A percentile compares a stretch with the other conserved stretches of the same genome.
Conservation (phyloP, 202 grass and related monocot species). For the Setaria italica region DNA sequence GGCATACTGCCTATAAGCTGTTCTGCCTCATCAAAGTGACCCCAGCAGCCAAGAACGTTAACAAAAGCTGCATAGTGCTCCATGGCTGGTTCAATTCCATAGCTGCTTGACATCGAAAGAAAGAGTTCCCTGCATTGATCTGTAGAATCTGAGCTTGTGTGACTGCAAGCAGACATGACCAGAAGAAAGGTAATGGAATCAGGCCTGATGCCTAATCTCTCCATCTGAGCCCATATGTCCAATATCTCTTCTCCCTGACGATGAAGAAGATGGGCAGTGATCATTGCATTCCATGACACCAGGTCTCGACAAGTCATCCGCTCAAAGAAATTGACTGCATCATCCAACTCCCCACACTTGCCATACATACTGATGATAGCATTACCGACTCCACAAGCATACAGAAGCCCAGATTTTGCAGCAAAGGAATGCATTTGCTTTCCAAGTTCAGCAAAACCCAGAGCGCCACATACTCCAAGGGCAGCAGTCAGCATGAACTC, state of each 20-base stretch:
- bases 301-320: constrained; percentile 64
- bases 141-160: constrained; percentile 66
- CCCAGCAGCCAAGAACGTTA: constrained; percentile 73
- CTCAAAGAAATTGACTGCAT: constrained; percentile 62
- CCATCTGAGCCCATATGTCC: constrained; percentile 73
- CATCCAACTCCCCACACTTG: constrained; percentile 66
- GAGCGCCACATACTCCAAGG: constrained; percentile 69
- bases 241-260: constrained; percentile 67
- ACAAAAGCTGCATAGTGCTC: constrained; percentile 80
- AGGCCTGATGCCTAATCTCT: constrained; percentile 58
- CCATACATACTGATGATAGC: constrained; percentile 81
- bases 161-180: constrained; percentile 73
- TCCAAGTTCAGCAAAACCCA: constrained; percentile 74
- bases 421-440: constrained; percentile 76
- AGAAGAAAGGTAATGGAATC: constrained; percentile 78
- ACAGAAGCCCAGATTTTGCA: constrained; percentile 63
- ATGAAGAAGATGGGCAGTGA: constrained; percentile 70
- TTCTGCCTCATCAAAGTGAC: constrained; percentile 72
- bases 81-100: constrained; percentile 57
- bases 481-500: constrained; percentile 68
- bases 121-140: constrained; percentile 63
- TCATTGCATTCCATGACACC: constrained; percentile 86
- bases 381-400: constrained; percentile 60
- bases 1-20: constrained; percentile 65
- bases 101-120: constrained; percentile 59